phyloP scores from a whole-genome alignment of 441 rosid species.

The Mallotus repandus region DNA sequence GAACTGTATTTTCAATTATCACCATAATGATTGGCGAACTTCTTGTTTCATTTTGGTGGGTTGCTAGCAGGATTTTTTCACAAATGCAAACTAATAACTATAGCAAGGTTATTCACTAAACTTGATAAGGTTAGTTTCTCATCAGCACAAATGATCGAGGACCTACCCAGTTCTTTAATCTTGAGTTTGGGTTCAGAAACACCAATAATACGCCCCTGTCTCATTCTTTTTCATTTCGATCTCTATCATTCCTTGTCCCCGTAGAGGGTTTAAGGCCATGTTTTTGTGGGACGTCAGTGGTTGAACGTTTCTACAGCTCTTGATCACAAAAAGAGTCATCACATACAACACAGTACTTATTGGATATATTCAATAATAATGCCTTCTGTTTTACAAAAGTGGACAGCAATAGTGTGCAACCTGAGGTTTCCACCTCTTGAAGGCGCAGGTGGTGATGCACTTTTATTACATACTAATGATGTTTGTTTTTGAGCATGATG shows the following conservation, averaged over 20 bases:
- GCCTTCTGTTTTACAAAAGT: background rate
- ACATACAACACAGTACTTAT: background rate
- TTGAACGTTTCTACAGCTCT: slow-evolving; percentile 2
- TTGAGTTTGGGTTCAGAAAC: background rate
- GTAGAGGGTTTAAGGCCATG: slow-evolving; percentile 6
- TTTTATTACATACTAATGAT: background rate
- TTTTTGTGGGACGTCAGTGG: slow-evolving; percentile 18
- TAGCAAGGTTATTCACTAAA: background rate
- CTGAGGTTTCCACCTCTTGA: background rate
- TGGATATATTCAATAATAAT: background rate
- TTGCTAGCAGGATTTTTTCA: background rate
- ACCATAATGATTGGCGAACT: slow-evolving; percentile 6
- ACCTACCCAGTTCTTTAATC: background rate
- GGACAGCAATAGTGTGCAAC: background rate
- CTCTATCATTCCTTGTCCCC: background rate
- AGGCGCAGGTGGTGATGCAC: background rate
- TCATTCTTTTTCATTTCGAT: background rate
- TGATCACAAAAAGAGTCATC: background rate
- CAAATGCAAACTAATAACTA: background rate
- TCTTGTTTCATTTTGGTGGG: background rate
- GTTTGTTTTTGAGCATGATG: background rate
- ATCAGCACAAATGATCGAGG: background rate
- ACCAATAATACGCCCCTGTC: background rate
- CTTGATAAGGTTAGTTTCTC: too few species aligned
- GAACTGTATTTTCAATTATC: slow-evolving; percentile 1